These are phyloP conservation scores for Clavulina sp. DNA, from an alignment of 768 basidiomycete species.

Conservation along the genomic window DNA sequence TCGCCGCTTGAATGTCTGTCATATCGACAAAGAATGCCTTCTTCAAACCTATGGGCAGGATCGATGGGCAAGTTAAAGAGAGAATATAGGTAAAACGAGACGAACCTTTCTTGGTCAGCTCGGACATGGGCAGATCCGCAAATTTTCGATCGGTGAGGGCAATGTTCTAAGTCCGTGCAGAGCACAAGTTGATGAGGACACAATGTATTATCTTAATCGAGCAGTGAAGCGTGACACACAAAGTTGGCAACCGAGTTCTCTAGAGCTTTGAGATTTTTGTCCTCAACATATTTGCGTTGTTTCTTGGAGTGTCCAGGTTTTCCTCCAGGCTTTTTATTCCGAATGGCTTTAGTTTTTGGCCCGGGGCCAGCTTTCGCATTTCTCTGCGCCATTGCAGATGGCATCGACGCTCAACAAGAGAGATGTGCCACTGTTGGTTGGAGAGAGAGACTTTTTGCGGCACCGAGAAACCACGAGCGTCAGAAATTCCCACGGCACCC, in stretches of 20 bases:
- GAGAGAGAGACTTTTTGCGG: too few species aligned
- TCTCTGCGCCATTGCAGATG: too few species aligned
- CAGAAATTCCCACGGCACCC: too few species aligned
- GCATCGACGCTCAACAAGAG: too few species aligned
- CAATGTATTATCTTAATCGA: neutral
- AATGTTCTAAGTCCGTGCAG: constrained; percentile 30
- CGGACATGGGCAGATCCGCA: constrained; percentile 60
- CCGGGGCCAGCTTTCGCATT: too few species aligned
- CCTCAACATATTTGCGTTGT: constrained; percentile 7
- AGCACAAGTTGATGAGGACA: constrained; percentile 26
- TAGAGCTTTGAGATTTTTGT: constrained; percentile 18
- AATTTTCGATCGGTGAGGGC: too few species aligned
- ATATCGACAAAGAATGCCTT: constrained; percentile 72
- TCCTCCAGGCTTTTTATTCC: too few species aligned
- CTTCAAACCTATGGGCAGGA: constrained; percentile 44
- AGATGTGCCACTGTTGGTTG: too few species aligned
- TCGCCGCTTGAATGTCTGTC: constrained; percentile 59
- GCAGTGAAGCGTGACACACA: constrained; percentile 15
- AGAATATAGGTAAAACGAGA: constrained; percentile 1
- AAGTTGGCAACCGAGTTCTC: constrained; percentile 18
- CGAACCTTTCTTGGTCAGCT: constrained; percentile 52
- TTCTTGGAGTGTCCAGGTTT: too few species aligned
- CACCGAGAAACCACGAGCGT: too few species aligned
- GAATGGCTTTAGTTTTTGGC: too few species aligned
- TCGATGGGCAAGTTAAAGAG: neutral